Evolutionary conservation across 2,329 filamentous ascomycete species (phyloP), one percentile per base, ranked within the genome.

Genomic region (Xylaria sp.): DNA sequence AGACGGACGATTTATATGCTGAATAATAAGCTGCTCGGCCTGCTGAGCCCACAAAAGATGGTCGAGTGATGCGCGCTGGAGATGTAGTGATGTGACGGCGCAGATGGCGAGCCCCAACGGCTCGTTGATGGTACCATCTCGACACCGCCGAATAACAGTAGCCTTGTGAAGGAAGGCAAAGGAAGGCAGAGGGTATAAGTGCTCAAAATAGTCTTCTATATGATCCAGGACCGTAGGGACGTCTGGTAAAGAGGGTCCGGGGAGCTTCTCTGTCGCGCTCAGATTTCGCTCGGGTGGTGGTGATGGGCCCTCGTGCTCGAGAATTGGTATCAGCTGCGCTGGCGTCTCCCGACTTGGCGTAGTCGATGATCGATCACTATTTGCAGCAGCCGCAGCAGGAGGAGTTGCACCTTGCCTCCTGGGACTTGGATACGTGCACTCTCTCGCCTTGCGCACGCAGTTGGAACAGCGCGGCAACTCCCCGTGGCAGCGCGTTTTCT

Each of bases 131-230:
- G 72, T 77, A 15, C 74, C 73, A 26, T 77, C 73, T 9, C 69
- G 70, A 48, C 77, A 78, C 33, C 78, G 73, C 40, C 76, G 74
- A 42, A 74, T 74, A 0, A 78, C 77, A 6, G 77, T 80, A n/a
- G 76, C 72, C 20, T 77, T 75, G 38, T 80, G 79, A 9, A 81
- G 72, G 58, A 81, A 81, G 3, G 78, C 73, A 58, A 79, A 80
- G 1, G 78, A 80, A 1, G 77, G 76, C 1, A 80, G 72, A 17
- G 78, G 76, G 58, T 79, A 79, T 11, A 78, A 70, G 28, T 77
- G 69, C 3, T 62, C 61, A 58, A 80, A 80, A 62, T 79, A 80
- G 58, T 74, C 74, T 33, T 76, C 74, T 59, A 79, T 71, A 26
- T 76, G 63, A 42, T 66, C 68, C 28, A 74, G 33, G 6, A 72